Conservation (phyloP, 305 asterid species). For the Fraxinus albicans region DNA sequence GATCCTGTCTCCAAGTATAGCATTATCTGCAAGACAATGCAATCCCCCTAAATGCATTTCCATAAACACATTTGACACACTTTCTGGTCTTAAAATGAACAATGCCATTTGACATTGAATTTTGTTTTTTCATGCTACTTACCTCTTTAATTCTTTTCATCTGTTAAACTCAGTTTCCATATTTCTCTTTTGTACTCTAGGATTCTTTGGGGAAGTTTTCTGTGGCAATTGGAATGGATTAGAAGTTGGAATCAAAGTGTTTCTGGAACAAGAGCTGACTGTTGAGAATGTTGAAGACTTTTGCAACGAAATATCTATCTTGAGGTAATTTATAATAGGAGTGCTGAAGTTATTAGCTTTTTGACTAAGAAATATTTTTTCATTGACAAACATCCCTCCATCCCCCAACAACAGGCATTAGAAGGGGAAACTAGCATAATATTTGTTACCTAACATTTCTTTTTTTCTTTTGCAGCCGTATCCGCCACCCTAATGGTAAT, state of each 20-base stretch:
- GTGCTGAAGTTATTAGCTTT: constrained; percentile 13
- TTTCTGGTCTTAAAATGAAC: neutral
- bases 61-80: neutral
- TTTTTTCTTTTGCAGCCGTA: constrained; percentile 67
- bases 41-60: neutral
- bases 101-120: neutral
- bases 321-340: constrained; percentile 52
- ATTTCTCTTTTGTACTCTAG: constrained; percentile 34
- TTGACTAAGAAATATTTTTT: neutral
- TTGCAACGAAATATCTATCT: constrained; percentile 91
- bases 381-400: constrained; percentile 1
- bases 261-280: constrained; percentile 89
- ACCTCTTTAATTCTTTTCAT: neutral
- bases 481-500: constrained; percentile 98
- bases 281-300: constrained; percentile 97
- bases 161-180: neutral
- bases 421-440: constrained; percentile 12
- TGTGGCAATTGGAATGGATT: constrained; percentile 97
- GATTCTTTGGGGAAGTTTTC: constrained; percentile 98
- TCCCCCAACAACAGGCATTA: neutral
- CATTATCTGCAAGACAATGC: neutral
- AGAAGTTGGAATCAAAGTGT: constrained; percentile 88
- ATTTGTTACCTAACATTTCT: constrained; percentile 23
- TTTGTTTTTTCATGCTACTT: neutral
- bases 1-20: neutral